Conservation (phyloP, 108 stramenopile species). For the Cyclotella cryptica region DNA sequence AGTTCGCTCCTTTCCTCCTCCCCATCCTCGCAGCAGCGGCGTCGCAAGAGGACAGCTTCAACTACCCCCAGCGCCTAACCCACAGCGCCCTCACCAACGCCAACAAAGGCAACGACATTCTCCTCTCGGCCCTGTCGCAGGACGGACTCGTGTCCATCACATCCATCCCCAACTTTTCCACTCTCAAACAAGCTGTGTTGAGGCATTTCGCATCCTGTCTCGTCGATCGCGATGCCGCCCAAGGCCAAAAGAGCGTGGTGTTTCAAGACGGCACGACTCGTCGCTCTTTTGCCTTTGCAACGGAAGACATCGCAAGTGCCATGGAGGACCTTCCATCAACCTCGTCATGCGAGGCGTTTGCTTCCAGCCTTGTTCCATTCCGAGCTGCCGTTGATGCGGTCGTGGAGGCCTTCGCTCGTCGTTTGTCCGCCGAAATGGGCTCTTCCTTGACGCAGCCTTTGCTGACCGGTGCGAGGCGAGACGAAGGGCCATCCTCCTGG, state of each 20-base stretch:
- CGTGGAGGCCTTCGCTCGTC: background rate
- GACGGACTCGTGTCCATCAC: slow-evolving; percentile 48
- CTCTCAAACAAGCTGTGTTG: slow-evolving; percentile 25
- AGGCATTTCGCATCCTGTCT: slow-evolving; percentile 33
- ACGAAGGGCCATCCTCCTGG: background rate
- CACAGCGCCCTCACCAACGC: background rate
- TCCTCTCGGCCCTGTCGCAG: slow-evolving; percentile 35
- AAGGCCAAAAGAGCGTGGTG: background rate
- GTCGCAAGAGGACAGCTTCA: background rate
- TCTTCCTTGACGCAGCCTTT: slow-evolving; percentile 28
- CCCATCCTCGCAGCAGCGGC: background rate
- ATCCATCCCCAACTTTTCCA: slow-evolving; percentile 26
- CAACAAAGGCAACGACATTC: background rate
- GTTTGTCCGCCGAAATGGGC: slow-evolving; percentile 21
- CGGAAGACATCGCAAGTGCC: background rate
- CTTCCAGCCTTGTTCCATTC: background rate
- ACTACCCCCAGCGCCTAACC: slow-evolving; percentile 6
- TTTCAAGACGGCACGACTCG: slow-evolving; percentile 46
- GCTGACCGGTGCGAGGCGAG: slow-evolving; percentile 4
- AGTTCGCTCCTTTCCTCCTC: background rate
- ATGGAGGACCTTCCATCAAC: slow-evolving; percentile 3
- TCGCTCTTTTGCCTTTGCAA: slow-evolving; percentile 30
- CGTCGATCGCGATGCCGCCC: slow-evolving; percentile 14
- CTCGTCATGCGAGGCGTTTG: slow-evolving; percentile 11
- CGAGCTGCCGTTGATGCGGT: slow-evolving; percentile 7